These are phyloP conservation scores for Drechslerella dactyloides DNA, from an alignment of 2,329 filamentous ascomycete species.

Conservation along the genomic window DNA sequence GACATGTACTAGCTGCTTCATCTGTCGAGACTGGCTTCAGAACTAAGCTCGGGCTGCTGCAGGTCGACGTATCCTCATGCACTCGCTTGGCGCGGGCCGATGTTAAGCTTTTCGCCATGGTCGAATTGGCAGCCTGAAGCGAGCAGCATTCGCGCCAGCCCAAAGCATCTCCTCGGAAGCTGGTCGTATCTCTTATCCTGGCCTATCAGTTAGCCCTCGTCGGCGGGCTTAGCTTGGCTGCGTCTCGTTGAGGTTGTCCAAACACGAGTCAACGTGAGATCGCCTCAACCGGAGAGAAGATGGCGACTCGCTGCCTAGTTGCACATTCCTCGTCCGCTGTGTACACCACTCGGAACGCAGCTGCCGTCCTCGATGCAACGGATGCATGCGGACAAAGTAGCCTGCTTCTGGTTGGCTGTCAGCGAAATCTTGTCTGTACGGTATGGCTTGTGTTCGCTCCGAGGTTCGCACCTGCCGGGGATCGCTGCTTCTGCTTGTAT, in stretches of 20 bases:
- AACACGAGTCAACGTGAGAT: too few relatives aligned
- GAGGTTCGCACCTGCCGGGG: neutral
- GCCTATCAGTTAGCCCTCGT: slow-evolving; percentile 28
- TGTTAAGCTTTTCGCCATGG: slow-evolving; percentile 27
- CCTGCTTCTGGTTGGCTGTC: too few relatives aligned
- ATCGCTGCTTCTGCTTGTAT: too few relatives aligned
- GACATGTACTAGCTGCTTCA: too few relatives aligned
- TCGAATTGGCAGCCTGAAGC: slow-evolving; percentile 22
- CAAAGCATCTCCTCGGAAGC: neutral
- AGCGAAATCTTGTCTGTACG: too few relatives aligned
- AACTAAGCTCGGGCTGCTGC: too few relatives aligned
- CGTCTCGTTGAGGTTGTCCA: too few relatives aligned
- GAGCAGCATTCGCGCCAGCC: neutral
- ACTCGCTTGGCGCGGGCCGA: slow-evolving; percentile 33
- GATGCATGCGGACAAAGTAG: too few relatives aligned
- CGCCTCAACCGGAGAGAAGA: neutral
- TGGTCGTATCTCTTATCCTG: neutral
- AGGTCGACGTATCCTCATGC: slow-evolving; percentile 1
- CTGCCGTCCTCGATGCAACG: too few relatives aligned
- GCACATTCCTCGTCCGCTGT: neutral
- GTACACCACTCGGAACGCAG: neutral
- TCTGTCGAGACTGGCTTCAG: too few relatives aligned
- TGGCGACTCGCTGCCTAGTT: neutral
- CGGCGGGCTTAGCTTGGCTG: neutral
- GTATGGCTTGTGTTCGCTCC: too few relatives aligned